Evolutionary conservation across 495 filamentous ascomycete genomes (phyloP).

Genomic region (Haplographium delicatum): DNA sequence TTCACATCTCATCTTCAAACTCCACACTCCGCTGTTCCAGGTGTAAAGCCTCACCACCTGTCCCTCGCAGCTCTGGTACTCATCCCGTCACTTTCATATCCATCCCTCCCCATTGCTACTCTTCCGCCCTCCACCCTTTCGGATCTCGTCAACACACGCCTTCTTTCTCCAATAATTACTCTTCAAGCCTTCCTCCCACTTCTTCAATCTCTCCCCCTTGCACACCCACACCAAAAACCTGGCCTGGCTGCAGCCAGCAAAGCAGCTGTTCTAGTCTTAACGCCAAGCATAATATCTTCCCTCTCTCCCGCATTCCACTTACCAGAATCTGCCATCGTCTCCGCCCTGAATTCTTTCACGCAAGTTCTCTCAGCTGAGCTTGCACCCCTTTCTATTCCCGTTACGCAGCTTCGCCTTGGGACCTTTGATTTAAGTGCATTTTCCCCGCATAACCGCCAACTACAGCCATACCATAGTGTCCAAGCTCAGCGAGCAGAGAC

Average conservation of each 20-base stretch:
- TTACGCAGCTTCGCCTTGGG: conserved; percentile 81
- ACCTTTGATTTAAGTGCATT: conserved; percentile 65
- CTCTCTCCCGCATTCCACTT: conserved; percentile 80
- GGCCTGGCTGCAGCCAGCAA: conserved; percentile 32
- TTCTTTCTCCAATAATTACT: conserved; percentile 86
- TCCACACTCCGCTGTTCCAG: conserved; percentile 65
- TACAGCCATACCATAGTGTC: background rate
- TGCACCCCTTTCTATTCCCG: conserved; percentile 60
- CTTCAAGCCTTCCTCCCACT: conserved; percentile 82
- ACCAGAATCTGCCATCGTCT: conserved; percentile 71
- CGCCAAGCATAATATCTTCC: conserved; percentile 76
- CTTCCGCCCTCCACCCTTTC: conserved; percentile 77
- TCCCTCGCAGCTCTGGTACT: conserved; percentile 73
- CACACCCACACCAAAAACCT: conserved; percentile 37
- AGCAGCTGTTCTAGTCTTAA: conserved; percentile 71
- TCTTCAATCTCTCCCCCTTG: conserved; percentile 43
- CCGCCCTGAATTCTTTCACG: conserved; percentile 75
- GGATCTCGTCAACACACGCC: conserved; percentile 82
- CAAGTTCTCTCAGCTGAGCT: conserved; percentile 72
- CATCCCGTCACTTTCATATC: conserved; percentile 65
- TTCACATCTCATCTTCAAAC: conserved; percentile 64
- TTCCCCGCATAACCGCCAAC: conserved; percentile 24
- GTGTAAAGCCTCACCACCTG: conserved; percentile 67
- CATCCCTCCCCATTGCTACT: conserved; percentile 72
- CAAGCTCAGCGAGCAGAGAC: conserved; percentile 46